Evolutionary conservation across 148 eudicot genomes (phyloP).

Genomic region (Agrostemma githago): DNA sequence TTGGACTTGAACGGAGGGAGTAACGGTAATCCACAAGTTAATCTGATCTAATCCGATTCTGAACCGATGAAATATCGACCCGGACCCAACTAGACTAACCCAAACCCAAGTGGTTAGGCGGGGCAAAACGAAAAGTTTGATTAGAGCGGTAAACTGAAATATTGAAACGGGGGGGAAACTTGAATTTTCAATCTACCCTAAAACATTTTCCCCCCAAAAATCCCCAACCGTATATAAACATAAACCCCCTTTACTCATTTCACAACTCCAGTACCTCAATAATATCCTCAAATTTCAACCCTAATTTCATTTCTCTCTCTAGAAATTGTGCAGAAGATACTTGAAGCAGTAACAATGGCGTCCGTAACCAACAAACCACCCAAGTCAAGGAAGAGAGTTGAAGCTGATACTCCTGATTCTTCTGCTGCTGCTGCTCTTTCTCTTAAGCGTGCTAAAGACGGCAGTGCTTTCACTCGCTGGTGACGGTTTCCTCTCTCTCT

Average conservation of each 20-base stretch:
- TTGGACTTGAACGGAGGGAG: no score
- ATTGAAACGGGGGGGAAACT: background rate
- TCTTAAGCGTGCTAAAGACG: constrained; percentile 65
- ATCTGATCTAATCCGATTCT: no score
- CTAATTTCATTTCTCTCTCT: background rate
- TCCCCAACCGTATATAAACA: background rate
- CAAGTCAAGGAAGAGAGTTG: constrained; percentile 59
- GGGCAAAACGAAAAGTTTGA: no score
- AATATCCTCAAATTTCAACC: background rate
- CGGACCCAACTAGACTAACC: no score
- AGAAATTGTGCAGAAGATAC: no score
- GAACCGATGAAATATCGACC: no score
- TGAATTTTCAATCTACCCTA: background rate
- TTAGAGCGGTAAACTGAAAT: background rate
- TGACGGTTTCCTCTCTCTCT: background rate
- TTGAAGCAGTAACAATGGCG: constrained; percentile 26
- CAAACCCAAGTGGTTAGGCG: no score
- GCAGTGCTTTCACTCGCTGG: constrained; percentile 76
- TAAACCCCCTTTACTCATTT: background rate
- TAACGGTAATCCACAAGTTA: no score
- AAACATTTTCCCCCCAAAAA: background rate
- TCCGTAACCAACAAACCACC: constrained; percentile 26
- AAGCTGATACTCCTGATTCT: constrained; percentile 40
- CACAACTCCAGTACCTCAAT: background rate
- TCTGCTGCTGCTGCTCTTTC: constrained; percentile 29